Percentiles rank a stretch among this genome's conserved stretches.
These are phyloP conservation scores for Crucibulum laeve DNA, from an alignment of 768 basidiomycete genomes.

Conservation along the genomic window DNA sequence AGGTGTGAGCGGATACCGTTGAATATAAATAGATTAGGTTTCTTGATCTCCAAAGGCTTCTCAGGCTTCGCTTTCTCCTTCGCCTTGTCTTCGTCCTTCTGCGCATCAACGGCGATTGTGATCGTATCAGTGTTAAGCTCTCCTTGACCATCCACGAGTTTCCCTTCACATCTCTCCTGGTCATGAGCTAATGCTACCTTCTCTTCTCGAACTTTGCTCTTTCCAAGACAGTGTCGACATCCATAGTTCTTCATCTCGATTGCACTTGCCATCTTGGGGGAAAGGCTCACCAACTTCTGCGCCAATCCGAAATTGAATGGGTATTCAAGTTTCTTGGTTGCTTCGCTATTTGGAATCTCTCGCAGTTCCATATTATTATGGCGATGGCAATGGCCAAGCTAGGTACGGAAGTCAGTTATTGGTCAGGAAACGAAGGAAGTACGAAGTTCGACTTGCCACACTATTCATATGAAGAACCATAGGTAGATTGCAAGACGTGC, in stretches of 20 bases:
- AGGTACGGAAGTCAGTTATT: no score
- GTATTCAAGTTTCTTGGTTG: conserved; percentile 9
- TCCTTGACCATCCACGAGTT: conserved; percentile 2
- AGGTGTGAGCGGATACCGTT: conserved; percentile 60
- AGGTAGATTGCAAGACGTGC: no score
- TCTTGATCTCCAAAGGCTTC: conserved; percentile 8
- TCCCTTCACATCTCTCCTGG: not conserved
- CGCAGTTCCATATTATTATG: no score
- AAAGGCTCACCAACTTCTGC: conserved; percentile 13
- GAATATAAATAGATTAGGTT: conserved; percentile 36
- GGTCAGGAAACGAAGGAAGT: no score
- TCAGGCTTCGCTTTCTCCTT: conserved; percentile 7
- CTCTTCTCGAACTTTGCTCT: conserved; percentile 36
- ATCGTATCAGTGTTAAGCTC: not conserved
- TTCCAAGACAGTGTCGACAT: no score
- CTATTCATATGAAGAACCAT: no score
- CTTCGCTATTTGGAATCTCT: no score
- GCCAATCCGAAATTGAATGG: conserved; percentile 15
- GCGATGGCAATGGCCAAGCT: no score
- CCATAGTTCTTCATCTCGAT: conserved; percentile 37
- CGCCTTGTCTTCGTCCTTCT: conserved; percentile 8
- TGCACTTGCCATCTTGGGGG: conserved; percentile 17
- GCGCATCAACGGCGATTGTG: not conserved
- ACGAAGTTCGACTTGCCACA: no score
- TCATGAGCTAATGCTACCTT: not conserved